phyloP scores from a whole-genome alignment of 345 rosid genomes.

The Citrus medica region DNA sequence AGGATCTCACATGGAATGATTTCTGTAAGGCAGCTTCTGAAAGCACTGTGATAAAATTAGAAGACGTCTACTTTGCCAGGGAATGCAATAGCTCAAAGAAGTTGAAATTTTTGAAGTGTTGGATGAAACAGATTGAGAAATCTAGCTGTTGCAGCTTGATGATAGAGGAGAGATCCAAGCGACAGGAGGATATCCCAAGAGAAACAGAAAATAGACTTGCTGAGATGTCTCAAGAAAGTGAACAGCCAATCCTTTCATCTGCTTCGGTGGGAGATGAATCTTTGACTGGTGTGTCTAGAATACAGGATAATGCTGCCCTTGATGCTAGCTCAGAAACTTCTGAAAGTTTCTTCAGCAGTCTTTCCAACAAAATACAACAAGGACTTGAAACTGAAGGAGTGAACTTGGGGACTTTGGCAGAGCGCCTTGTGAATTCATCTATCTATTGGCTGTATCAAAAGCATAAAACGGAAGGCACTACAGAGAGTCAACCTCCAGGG shows the following conservation, averaged over 20 bases:
- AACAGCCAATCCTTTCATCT: slow-evolving; percentile 44
- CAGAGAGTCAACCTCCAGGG: slow-evolving; percentile 36
- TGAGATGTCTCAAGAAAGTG: slow-evolving; percentile 45
- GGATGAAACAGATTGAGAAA: slow-evolving; percentile 77
- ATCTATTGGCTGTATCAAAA: slow-evolving; percentile 58
- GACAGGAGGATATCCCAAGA: slow-evolving; percentile 27
- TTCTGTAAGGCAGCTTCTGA: slow-evolving; percentile 55
- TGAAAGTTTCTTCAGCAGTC: slow-evolving; percentile 53
- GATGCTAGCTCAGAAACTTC: slow-evolving; percentile 42
- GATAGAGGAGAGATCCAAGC: slow-evolving; percentile 25
- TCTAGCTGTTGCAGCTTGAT: slow-evolving; percentile 30
- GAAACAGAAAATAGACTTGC: slow-evolving; percentile 31
- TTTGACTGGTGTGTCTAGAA: slow-evolving; percentile 48
- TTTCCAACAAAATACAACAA: slow-evolving; percentile 58
- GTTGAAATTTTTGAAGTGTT: slow-evolving; percentile 81
- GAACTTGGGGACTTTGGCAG: slow-evolving; percentile 74
- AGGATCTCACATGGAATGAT: slow-evolving; percentile 51
- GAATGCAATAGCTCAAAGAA: slow-evolving; percentile 58
- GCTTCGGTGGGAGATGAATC: slow-evolving; percentile 61
- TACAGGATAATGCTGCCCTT: slow-evolving; percentile 46
- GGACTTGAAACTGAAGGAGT: slow-evolving; percentile 77
- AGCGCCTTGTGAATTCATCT: slow-evolving; percentile 66
- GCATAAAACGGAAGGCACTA: slow-evolving; percentile 30
- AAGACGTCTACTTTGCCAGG: slow-evolving; percentile 52
- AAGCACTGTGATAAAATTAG: slow-evolving; percentile 49